Base-by-base conservation (phyloP, 2,329 filamentous ascomycete species). In the Aspergillus hiratsukae region DNA sequence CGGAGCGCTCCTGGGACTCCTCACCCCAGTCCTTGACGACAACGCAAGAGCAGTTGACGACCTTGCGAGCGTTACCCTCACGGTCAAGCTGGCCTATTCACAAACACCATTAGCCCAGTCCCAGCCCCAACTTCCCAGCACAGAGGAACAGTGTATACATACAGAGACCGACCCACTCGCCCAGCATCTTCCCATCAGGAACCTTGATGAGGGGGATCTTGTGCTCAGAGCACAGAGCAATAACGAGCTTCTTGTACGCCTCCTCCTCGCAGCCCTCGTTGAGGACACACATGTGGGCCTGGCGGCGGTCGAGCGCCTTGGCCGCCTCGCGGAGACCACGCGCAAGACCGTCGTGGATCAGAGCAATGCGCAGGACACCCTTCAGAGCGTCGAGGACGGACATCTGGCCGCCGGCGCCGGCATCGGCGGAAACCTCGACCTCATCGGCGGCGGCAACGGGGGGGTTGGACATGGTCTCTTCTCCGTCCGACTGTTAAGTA, bases 201-300 rank as follows among this genome's bases (percentile, higher is more conserved):
- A 99, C 94, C 90, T 99, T 97, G 87, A 99, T 99, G 73, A 99
- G 84, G 67, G 94, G 94, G 74, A 99, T 99, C 88, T 97, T 97
- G 85, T 99, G 94, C 87, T 99, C 94, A 65, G 89, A 90, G 90
- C 94, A 99, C 61, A 99, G 89, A 63, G 94, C 94, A 70, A 97
- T 90, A 73, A 99, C 93, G 68, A 99, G 87, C 89, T 99, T 99
- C 91, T 99, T 99, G 87, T 99, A 99, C 69, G 94, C 93, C 82
- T 99, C 94, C 87, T 99, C 94, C 85, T 99, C 94, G 85, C 94
- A 99, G 69, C 89, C 88, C 87, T 99, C 94, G 87, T 99, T 99
- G 73, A 99, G 88, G 70, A 99, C 94, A 80, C 94, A 99, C 92
- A 99, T 97, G 85, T 99, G 94, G 60, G 94, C 94, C 84, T 99